Percentiles rank a stretch among this genome's conserved stretches.
Evolutionary conservation across 1,284 basidiomycete genomes (phyloP).

Genomic region (Pseudozyma thailandica): DNA sequence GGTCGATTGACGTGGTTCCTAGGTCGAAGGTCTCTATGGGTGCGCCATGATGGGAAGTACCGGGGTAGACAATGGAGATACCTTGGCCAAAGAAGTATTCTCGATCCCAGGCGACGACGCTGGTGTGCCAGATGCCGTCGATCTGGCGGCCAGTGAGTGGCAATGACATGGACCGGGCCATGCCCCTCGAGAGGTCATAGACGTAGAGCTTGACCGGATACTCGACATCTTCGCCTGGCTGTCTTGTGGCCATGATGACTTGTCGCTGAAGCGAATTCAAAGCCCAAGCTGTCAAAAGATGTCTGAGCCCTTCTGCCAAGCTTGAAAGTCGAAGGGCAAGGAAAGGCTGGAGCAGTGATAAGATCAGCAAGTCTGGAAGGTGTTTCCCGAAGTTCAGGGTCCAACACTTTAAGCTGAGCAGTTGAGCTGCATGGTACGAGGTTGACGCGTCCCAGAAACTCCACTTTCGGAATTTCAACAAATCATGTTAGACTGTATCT

Average conservation of each 20-base stretch:
- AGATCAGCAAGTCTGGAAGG: no score
- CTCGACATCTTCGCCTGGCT: slow-evolving; percentile 11
- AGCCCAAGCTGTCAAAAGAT: neutral
- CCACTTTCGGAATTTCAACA: neutral
- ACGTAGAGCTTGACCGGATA: slow-evolving; percentile 76
- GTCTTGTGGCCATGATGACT: slow-evolving; percentile 8
- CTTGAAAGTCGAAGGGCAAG: no score
- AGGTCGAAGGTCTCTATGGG: slow-evolving; percentile 81
- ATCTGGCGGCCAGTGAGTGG: slow-evolving; percentile 78
- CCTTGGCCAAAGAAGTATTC: slow-evolving; percentile 92
- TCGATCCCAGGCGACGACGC: slow-evolving; percentile 83
- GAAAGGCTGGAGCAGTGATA: no score
- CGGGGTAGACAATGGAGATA: slow-evolving; percentile 73
- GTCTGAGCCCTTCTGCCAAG: no score
- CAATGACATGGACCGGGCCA: slow-evolving; percentile 79
- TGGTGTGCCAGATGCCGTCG: slow-evolving; percentile 75
- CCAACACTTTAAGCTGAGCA: no score
- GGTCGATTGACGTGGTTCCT: slow-evolving; percentile 83
- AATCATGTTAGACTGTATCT: neutral
- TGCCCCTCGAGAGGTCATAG: slow-evolving; percentile 87
- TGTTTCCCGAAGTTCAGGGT: neutral
- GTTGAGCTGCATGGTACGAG: no score
- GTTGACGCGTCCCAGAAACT: neutral
- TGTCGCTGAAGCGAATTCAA: neutral
- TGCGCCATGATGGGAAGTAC: slow-evolving; percentile 73